Base-by-base conservation (phyloP, 352 stramenopile species). In the Paralagenidium karlingii region DNA sequence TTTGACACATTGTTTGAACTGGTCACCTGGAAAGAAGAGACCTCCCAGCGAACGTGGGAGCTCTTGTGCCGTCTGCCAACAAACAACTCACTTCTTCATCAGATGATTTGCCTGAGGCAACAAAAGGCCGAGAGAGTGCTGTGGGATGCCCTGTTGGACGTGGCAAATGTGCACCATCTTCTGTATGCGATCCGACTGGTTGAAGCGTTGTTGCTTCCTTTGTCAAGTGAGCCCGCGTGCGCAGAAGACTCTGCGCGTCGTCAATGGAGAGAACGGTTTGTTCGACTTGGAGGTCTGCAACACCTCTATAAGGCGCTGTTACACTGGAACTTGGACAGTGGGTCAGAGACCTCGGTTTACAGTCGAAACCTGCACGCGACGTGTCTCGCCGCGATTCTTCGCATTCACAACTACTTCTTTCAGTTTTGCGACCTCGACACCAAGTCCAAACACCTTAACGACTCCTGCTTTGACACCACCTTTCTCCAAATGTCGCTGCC, bases 231-330 rank as follows among this genome's bases (percentile, higher is more conserved):
- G 8, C 22, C 4, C 5, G 36, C 46, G 6, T 16, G 38, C 0
- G 40, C 67, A 8, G n/a, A 56, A 0, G 63, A 83, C 42, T 55
- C 42, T 0, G 65, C 68, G 2, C 60, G 67, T 18, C 60, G 76
- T 15, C 70, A 87, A 31, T 90, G 76, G 76, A 67, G 70, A 28
- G 70, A 90, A 18, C 70, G 70, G 0, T 90, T 90, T 40, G 56
- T 84, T 13, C 68, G 73, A 8, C 46, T 87, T 8, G 73, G 70
- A 15, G 76, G 76, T 8, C 43, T 48, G 0, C 45, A 32, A 5
- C 58, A 84, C 46, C 30, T 90, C 10, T 65, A 65, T 31, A 44
- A 60, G 16, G 55, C 37, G 8, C 37, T 81, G 8, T 22, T 70
- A 5, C 38, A 49, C 12, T 70, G 56, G 57, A 26, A 38, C 19